Conservation (phyloP, 306 rosid genomes). For the Vigna nakashimae region DNA sequence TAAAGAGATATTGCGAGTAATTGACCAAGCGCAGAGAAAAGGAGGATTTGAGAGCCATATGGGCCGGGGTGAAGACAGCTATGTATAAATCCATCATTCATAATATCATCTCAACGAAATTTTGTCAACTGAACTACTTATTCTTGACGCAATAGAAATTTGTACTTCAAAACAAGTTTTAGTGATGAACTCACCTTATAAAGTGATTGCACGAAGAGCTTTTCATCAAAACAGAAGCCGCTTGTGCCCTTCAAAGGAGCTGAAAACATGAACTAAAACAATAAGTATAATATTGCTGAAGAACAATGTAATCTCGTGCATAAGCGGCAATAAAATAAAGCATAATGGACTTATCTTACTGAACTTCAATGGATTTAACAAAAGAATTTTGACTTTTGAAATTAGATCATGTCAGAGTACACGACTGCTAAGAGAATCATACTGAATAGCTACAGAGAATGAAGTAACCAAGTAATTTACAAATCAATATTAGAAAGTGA, state of each 20-base stretch:
- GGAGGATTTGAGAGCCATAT: background rate
- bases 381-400: background rate
- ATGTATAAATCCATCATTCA: background rate
- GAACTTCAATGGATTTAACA: background rate
- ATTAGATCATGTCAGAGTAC: slow-evolving; percentile 6
- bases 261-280: slow-evolving; percentile 47
- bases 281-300: slow-evolving; percentile 32
- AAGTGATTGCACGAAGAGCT: slow-evolving; percentile 78
- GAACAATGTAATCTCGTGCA: background rate
- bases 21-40: background rate
- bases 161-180: slow-evolving; percentile 6
- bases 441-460: slow-evolving; percentile 1
- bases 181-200: slow-evolving; percentile 69
- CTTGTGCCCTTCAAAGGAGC: slow-evolving; percentile 63
- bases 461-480: slow-evolving; percentile 3
- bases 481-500: background rate
- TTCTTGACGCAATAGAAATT: slow-evolving; percentile 10
- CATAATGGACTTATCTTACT: background rate
- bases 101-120: slow-evolving; percentile 1
- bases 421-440: background rate
- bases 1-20: background rate
- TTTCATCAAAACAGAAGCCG: slow-evolving; percentile 88
- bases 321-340: background rate
- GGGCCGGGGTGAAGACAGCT: slow-evolving; percentile 17
- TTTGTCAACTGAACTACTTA: slow-evolving; percentile 5